Percentiles rank a stretch among this genome's conserved stretches.
Conservation (phyloP, 2,329 filamentous ascomycete genomes). For the Botrytis byssoidea region DNA sequence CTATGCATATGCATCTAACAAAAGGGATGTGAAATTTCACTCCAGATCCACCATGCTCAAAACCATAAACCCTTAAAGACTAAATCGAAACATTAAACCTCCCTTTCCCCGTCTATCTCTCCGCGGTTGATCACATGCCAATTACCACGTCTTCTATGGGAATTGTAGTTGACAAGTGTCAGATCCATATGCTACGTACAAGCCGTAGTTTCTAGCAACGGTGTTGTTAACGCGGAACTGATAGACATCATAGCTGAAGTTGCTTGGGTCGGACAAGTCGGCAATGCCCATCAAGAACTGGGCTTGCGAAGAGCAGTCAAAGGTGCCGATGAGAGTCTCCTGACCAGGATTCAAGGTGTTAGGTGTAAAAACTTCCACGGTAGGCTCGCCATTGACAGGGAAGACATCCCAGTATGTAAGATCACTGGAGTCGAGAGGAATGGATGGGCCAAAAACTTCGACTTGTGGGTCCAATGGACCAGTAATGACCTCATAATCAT, state of each 20-base stretch:
- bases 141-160: neutral
- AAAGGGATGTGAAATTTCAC: neutral
- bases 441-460: neutral
- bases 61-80: neutral
- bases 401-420: slow-evolving; percentile 12
- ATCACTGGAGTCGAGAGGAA: neutral
- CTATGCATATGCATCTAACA: neutral
- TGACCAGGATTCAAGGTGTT: neutral
- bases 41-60: neutral
- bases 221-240: neutral
- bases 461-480: neutral
- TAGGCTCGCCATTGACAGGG: neutral
- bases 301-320: neutral
- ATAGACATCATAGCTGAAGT: neutral
- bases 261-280: neutral
- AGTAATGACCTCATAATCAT: neutral
- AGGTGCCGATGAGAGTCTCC: neutral
- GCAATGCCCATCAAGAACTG: neutral
- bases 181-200: neutral
- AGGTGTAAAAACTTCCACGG: neutral
- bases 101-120: too few species aligned
- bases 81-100: neutral
- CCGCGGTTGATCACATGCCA: neutral
- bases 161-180: neutral
- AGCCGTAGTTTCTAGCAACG: neutral